Percentiles rank a stretch among this genome's conserved stretches.
These are phyloP conservation scores for Hypoxylon sp. DNA, from an alignment of 2,329 filamentous ascomycete genomes.

Conservation along the genomic window DNA sequence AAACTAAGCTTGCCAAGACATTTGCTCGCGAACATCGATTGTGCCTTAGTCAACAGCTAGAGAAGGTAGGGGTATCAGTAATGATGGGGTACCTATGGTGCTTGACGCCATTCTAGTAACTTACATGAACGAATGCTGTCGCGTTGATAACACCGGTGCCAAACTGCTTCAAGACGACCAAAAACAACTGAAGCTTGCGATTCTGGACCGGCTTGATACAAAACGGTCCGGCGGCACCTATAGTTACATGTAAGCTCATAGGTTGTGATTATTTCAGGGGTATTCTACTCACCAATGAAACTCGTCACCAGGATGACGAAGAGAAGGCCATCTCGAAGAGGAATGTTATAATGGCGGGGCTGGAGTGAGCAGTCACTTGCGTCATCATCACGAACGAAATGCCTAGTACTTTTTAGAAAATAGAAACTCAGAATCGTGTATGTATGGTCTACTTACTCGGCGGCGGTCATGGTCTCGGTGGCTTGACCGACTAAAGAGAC, in stretches of 20 bases:
- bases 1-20: slow-evolving; percentile 77
- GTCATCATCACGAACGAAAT: too few relatives aligned
- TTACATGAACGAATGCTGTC: slow-evolving; percentile 77
- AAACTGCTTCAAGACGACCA: slow-evolving; percentile 79
- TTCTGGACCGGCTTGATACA: slow-evolving; percentile 71
- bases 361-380: too few relatives aligned
- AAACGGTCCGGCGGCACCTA: slow-evolving; percentile 76
- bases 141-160: slow-evolving; percentile 81
- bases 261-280: too few relatives aligned
- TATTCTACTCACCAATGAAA: slow-evolving; percentile 65
- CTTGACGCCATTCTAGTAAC: slow-evolving; percentile 45
- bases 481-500: too few relatives aligned
- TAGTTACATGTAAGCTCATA: slow-evolving; percentile 26
- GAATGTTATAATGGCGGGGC: slow-evolving; percentile 82
- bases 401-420: too few relatives aligned
- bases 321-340: slow-evolving; percentile 77
- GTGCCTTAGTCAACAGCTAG: slow-evolving; percentile 79
- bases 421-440: too few relatives aligned
- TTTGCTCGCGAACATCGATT: slow-evolving; percentile 78
- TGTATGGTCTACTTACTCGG: too few relatives aligned
- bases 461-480: too few relatives aligned
- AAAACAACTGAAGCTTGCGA: slow-evolving; percentile 64
- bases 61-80: neutral
- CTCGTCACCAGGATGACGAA: slow-evolving; percentile 81
- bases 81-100: neutral